Conservation (phyloP, 2,329 filamentous ascomycete genomes). For the Penicillium brasilianum region DNA sequence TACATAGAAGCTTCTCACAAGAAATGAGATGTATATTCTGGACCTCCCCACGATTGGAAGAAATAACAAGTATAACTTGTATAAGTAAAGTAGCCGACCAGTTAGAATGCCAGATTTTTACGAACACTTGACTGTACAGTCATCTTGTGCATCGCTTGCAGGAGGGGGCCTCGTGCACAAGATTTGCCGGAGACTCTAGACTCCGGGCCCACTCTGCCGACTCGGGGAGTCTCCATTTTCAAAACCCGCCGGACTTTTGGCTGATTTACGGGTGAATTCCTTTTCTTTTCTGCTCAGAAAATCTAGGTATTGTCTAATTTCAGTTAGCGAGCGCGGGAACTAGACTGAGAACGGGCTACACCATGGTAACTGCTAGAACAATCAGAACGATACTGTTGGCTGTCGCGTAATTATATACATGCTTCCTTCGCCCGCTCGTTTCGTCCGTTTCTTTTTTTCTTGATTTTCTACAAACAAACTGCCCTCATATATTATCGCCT, state of each 20-base stretch:
- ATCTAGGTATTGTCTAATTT: not conserved
- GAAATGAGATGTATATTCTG: not conserved
- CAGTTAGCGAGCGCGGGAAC: not conserved
- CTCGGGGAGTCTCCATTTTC: not conserved
- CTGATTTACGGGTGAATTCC: not conserved
- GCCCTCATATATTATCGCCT: not conserved
- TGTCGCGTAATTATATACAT: constrained; percentile 1
- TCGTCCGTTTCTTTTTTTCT: constrained; percentile 2
- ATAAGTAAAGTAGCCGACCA: not conserved
- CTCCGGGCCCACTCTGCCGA: not conserved
- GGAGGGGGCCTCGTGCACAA: constrained; percentile 2
- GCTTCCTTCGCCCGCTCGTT: constrained; percentile 3
- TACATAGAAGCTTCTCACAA: not conserved
- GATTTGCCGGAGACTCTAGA: constrained; percentile 1
- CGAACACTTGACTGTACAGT: not conserved
- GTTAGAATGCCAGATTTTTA: not conserved
- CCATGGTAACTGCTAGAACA: not conserved
- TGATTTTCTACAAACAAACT: not conserved
- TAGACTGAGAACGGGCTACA: not conserved
- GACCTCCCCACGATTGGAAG: not conserved
- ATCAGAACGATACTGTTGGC: no score
- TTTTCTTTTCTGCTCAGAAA: not conserved
- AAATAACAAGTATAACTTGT: no score
- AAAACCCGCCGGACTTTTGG: not conserved
- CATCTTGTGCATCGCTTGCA: not conserved